Evolutionary conservation across 192 early-diverging fungal genomes (phyloP).

Genomic region (Coemansia sp.): DNA sequence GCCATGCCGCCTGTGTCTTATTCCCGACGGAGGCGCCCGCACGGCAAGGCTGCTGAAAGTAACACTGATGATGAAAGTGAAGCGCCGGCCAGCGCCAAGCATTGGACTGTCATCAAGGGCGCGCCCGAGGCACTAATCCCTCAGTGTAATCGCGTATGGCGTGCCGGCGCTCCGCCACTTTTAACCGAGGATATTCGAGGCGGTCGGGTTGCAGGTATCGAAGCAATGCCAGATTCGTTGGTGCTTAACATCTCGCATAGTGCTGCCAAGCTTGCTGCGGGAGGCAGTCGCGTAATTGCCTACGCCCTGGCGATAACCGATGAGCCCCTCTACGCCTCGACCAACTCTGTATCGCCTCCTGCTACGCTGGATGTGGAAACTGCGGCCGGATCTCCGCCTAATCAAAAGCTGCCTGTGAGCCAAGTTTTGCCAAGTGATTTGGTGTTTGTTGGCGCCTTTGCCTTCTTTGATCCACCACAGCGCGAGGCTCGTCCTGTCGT

Average conservation of each 20-base stretch:
- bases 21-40: neutral
- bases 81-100: neutral
- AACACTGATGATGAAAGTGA: neutral
- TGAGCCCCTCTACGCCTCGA: conserved; percentile 21
- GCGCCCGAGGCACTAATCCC: conserved; percentile 35
- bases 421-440: conserved; percentile 20
- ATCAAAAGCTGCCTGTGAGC: neutral
- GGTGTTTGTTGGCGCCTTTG: conserved; percentile 50
- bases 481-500: conserved; percentile 39
- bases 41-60: neutral
- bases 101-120: conserved; percentile 43
- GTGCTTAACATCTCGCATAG: conserved; percentile 26
- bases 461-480: conserved; percentile 48
- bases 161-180: neutral
- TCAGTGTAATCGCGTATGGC: conserved; percentile 33
- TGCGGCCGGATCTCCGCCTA: neutral
- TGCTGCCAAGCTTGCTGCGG: conserved; percentile 35
- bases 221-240: conserved; percentile 17
- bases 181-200: conserved; percentile 10
- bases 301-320: conserved; percentile 45
- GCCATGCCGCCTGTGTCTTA: conserved; percentile 9
- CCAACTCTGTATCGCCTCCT: neutral
- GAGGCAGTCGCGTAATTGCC: conserved; percentile 40
- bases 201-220: conserved; percentile 15
- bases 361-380: neutral